Evolutionary conservation across 2,329 filamentous ascomycete genomes (phyloP).

Genomic region (Ophiostoma piceae): DNA sequence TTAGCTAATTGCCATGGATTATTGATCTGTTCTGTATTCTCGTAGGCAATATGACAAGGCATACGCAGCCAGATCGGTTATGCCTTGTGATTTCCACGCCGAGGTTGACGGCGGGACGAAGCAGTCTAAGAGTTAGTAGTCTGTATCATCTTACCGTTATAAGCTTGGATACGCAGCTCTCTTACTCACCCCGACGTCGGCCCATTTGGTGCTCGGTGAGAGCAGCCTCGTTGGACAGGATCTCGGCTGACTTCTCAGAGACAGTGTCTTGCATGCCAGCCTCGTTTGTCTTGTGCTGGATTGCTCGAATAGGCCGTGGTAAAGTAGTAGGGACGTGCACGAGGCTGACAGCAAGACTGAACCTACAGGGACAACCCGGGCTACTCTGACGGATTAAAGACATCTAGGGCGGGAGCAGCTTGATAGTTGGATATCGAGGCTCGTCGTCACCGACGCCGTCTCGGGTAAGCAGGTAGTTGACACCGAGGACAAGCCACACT

Average conservation of each 20-base stretch:
- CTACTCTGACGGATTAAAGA: too few species aligned
- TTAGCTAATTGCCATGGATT: neutral
- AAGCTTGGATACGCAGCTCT: too few species aligned
- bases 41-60: neutral
- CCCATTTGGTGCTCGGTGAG: neutral
- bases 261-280: neutral
- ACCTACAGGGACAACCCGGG: too few species aligned
- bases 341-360: neutral
- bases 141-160: too few species aligned
- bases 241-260: neutral
- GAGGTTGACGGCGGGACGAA: neutral
- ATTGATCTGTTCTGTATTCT: neutral
- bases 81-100: neutral
- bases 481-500: slow-evolving; percentile 5
- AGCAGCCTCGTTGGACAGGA: neutral
- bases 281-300: neutral
- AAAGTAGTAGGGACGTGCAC: neutral
- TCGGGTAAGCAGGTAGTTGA: neutral
- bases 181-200: neutral
- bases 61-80: neutral
- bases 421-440: neutral
- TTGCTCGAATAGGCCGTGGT: neutral
- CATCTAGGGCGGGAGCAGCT: neutral
- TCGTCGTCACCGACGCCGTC: neutral
- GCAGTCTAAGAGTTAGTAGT: too few species aligned